phyloP scores from a whole-genome alignment of 768 basidiomycete species.

The Termitomyces sp. region DNA sequence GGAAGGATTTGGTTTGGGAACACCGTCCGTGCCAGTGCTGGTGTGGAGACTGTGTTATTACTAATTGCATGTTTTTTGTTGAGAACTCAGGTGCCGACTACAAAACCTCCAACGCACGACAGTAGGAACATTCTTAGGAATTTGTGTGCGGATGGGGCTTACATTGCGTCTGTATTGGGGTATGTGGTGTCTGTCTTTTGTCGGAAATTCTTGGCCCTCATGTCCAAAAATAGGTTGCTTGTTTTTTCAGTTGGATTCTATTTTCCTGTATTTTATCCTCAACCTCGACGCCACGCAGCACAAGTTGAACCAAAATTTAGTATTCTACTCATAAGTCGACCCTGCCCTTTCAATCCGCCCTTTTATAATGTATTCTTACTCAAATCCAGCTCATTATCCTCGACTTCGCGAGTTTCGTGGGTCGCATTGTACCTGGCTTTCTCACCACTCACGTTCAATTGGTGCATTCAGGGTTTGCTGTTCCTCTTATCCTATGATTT shows the following conservation, averaged over 20 bases:
- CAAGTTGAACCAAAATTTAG: constrained; percentile 23
- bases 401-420: constrained; percentile 17
- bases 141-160: constrained; percentile 12
- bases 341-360: neutral
- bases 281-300: constrained; percentile 30
- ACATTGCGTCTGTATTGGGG: constrained; percentile 11
- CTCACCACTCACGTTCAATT: constrained; percentile 12
- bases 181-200: neutral
- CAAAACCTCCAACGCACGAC: constrained; percentile 9
- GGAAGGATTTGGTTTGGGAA: constrained; percentile 35
- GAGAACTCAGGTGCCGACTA: constrained; percentile 26
- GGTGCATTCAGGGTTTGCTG: too few species aligned
- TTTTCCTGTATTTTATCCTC: constrained; percentile 35
- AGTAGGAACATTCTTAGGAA: constrained; percentile 6
- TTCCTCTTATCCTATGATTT: too few species aligned
- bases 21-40: constrained; percentile 37
- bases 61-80: constrained; percentile 35
- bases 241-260: constrained; percentile 21
- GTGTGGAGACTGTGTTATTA: constrained; percentile 31
- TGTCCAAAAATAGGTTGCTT: neutral
- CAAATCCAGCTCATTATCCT: constrained; percentile 19
- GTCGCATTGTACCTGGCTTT: constrained; percentile 19
- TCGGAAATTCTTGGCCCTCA: neutral
- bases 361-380: neutral
- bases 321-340: constrained; percentile 19